Evolutionary conservation across 2,329 filamentous ascomycete genomes (phyloP), one percentile per base, ranked within the genome.

Genomic region (Podosphaera fusca): DNA sequence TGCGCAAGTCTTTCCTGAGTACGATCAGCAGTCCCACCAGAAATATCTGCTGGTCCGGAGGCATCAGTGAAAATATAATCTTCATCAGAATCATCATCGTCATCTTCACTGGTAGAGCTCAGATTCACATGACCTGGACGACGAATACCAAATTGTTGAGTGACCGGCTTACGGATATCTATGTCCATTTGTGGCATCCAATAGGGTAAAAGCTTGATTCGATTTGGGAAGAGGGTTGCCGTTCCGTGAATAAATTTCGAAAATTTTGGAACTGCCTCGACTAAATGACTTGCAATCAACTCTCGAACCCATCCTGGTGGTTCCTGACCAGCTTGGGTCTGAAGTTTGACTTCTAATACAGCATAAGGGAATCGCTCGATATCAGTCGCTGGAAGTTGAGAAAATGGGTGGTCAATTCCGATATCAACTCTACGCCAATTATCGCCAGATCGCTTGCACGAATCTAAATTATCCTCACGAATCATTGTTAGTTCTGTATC

Each of bases 151-250:
- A 96, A 96, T 63, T 84, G 81, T 65, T 92, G 87, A 3, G 80
- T 87, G 35, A 81, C 79, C 0, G 92, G 88, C 70, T 98, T 98
- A 63, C 89, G 85, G 64, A 98, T 98, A 66, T 98, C 92, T 31
- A 94, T 81, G 63, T 94, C 83, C 92, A 98, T 98, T 71, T 98
- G 92, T 0, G 92, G 92, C 75, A 90, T 86, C 92, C 92, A 98
- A 74, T 87, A 98, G 0, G 92, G 92, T 4, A 98, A 75, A 10
- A 98, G 76, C 53, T 95, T 75, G 69, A 98, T 98, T 57, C 85
- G 81, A 50, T 82, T 78, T 0, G 89, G 89, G 69, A 95, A 94
- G 51, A 98, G 72, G 9, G 80, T 85, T 8, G 90, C 90, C 1
- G 84, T 88, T 59, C 92, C 92, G 69, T 98, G 92, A 58, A 98